Base-by-base conservation (phyloP, 352 stramenopile species). In the Globisporangium nodosum region DNA sequence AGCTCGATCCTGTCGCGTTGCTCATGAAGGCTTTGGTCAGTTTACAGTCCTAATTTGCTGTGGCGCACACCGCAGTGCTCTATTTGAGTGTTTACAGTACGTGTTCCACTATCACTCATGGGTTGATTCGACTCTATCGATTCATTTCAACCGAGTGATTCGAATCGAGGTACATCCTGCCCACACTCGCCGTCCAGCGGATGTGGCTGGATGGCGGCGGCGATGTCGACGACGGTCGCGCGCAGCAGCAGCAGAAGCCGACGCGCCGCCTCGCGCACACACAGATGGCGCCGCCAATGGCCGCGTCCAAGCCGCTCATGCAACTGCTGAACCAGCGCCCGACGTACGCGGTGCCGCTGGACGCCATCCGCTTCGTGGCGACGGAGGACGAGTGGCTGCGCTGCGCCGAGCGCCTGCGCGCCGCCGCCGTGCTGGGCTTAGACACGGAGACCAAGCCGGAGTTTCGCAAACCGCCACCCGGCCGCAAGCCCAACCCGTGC, bases 381-480 rank as follows among this genome's bases (percentile, higher is more conserved):
- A 73, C 61, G 5, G 64, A 64, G 31, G 69, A 70, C 31, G 66
- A 82, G 12, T 88, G 76, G 77, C 37, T 31, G 11, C 75, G 83
- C 52, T 92, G 79, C 62, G 70, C 71, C 33, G 54, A 48, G 30
- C 71, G 76, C 3, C 55, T 90, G 50, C 70, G 66, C 39, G 64
- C 65, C 15, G 82, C 79, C 27, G 69, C 64, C 7, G 35, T 90
- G 54, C 68, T 92, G 53, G 82, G 80, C 35, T 75, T 92, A 37
- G 78, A 90, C 58, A 89, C 82, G 70, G 81, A 92, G 65, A 92
- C 82, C 5, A 71, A 74, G 13, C 82, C 82, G 1, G 72, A 77
- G 18, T 89, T 82, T 49, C 55, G 58, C 40, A 43, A 43, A 12
- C 37, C 12, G 37, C 37, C 37, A 12, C 83, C 71, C 51, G 65